phyloP scores from a whole-genome alignment of 352 stramenopile species.

The Globisporangium nunn region DNA sequence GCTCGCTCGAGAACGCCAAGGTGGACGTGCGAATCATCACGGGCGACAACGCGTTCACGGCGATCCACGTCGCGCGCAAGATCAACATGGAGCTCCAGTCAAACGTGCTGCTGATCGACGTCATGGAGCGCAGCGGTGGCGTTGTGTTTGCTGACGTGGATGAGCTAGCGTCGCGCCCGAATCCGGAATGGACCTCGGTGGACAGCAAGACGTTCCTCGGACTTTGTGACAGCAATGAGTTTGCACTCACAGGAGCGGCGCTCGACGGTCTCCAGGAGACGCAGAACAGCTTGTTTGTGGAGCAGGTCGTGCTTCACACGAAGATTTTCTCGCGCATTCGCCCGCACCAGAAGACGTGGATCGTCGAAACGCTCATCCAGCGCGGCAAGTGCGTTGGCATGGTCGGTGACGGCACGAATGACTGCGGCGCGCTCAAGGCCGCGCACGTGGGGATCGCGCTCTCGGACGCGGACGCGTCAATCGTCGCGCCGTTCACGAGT shows the following conservation, averaged over 20 bases:
- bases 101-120: conserved; percentile 45
- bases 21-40: conserved; percentile 87
- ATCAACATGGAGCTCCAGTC: conserved; percentile 67
- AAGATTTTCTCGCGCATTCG: conserved; percentile 72
- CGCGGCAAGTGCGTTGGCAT: conserved; percentile 52
- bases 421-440: conserved; percentile 87
- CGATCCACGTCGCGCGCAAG: conserved; percentile 62
- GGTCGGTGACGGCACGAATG: conserved; percentile 77
- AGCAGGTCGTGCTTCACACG: conserved; percentile 41
- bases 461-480: conserved; percentile 82
- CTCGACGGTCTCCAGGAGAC: conserved; percentile 34
- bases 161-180: conserved; percentile 27
- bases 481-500: conserved; percentile 90
- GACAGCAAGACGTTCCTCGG: conserved; percentile 40
- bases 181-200: conserved; percentile 27
- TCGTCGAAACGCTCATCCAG: conserved; percentile 62
- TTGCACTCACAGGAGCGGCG: conserved; percentile 60
- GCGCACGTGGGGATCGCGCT: conserved; percentile 89
- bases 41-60: conserved; percentile 79
- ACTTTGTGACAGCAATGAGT: conserved; percentile 46
- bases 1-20: conserved; percentile 58
- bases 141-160: conserved; percentile 61
- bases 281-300: conserved; percentile 31
- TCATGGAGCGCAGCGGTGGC: conserved; percentile 1
- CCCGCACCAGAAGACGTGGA: conserved; percentile 77